These are phyloP conservation scores for Geotrichum carabidarum DNA, from an alignment of 1,139 yeast species.

Conservation along the genomic window DNA sequence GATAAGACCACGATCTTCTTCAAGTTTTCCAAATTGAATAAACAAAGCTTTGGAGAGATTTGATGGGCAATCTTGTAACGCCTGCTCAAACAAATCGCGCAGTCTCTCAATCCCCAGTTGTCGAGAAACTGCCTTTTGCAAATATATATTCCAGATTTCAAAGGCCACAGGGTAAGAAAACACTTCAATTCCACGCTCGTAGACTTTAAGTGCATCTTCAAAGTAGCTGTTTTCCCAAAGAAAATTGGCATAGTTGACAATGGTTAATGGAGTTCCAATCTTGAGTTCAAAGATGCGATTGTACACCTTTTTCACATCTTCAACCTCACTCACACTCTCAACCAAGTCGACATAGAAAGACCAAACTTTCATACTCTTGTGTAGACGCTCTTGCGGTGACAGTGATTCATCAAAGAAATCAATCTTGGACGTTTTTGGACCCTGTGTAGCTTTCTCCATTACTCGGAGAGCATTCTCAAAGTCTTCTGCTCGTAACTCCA, in stretches of 20 bases:
- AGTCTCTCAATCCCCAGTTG: constrained; percentile 50
- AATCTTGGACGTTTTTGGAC: constrained; percentile 39
- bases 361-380: constrained; percentile 66
- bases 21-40: constrained; percentile 58
- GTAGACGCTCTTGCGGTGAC: constrained; percentile 56
- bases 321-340: constrained; percentile 52
- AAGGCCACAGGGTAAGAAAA: constrained; percentile 61
- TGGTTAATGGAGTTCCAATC: constrained; percentile 63
- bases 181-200: constrained; percentile 58
- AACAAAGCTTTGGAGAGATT: constrained; percentile 47
- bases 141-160: constrained; percentile 69
- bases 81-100: constrained; percentile 71
- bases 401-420: constrained; percentile 43
- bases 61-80: constrained; percentile 48
- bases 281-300: constrained; percentile 56
- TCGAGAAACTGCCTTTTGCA: constrained; percentile 48
- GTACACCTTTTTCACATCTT: constrained; percentile 47
- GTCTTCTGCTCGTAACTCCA: constrained; percentile 51
- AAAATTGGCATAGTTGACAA: constrained; percentile 63
- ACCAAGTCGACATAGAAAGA: constrained; percentile 65
- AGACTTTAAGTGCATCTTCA: constrained; percentile 56
- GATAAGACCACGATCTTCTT: constrained; percentile 47
- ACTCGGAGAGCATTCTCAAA: constrained; percentile 51
- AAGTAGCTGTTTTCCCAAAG: constrained; percentile 47
- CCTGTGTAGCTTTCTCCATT: constrained; percentile 48